Percentiles rank a stretch among this genome's conserved stretches.
Conservation (phyloP, 108 stramenopile species). For the Skeletonema potamos region DNA sequence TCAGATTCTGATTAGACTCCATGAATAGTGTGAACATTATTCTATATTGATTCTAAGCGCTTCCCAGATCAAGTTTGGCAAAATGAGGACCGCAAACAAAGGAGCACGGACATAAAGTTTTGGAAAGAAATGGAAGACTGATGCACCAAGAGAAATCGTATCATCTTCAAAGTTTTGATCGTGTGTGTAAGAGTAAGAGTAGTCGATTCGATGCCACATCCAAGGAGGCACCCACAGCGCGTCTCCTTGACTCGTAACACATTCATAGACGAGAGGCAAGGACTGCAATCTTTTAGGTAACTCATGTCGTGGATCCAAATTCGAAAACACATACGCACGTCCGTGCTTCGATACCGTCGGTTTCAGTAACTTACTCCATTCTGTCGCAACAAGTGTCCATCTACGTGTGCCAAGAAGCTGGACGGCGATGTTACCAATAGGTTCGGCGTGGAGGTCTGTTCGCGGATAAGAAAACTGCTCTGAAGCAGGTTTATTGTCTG, state of each 20-base stretch:
- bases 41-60: constrained; percentile 62
- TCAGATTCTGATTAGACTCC: neutral
- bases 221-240: constrained; percentile 84
- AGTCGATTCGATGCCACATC: constrained; percentile 91
- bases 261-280: constrained; percentile 55
- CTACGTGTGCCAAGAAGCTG: constrained; percentile 65
- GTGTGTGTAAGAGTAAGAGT: constrained; percentile 31
- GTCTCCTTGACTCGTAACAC: constrained; percentile 63
- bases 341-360: constrained; percentile 74
- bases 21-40: constrained; percentile 2
- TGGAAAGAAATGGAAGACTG: constrained; percentile 89
- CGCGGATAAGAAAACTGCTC: constrained; percentile 19
- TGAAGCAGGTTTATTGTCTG: constrained; percentile 13
- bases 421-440: constrained; percentile 82
- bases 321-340: constrained; percentile 69
- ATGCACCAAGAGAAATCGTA: constrained; percentile 66
- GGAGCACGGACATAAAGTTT: constrained; percentile 65
- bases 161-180: neutral
- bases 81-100: constrained; percentile 67
- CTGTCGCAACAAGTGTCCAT: constrained; percentile 77
- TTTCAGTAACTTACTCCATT: constrained; percentile 48
- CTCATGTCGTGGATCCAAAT: constrained; percentile 20
- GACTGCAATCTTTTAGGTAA: constrained; percentile 20
- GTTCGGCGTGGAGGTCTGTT: constrained; percentile 85
- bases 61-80: constrained; percentile 76